Evolutionary conservation across 352 stramenopile species (phyloP), one percentile per base, ranked within the genome.

Genomic region (Poterioochromonas sp.): DNA sequence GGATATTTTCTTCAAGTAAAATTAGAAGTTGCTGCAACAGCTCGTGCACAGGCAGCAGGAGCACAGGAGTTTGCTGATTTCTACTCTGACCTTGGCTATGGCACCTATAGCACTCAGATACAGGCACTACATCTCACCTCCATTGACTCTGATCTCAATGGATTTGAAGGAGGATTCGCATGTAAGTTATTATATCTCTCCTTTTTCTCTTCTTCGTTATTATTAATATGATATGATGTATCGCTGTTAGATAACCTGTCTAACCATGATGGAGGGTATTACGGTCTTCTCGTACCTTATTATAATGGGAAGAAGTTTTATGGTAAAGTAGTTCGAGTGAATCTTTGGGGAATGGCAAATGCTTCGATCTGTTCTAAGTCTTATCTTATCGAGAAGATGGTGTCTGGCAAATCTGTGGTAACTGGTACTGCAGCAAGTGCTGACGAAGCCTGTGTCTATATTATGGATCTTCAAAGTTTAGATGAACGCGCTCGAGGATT

Each of bases 111-210:
- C 22, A 26, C 37, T 35, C 65, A 74, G 40, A 51, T 74, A 15
- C 43, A 35, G 5, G 22, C 41, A 54, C 29, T 74, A 26, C 12
- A 54, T 39, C 29, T 74, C 0, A 15, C 65, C 37, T 26, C 39
- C 65, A 58, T 74, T 8, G 65, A 74, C 40, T 37, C 39, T 20
- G 65, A 74, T 35, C 32, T 74, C 3, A 8, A 37, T 22, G 65
- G 65, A 53, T 74, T 74, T 39, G 65, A 74, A 74, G 65, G 65
- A 22, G 65, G 65, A 3, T 74, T 74, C 32, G 12, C 62, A 71
- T 40, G 62, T 71, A 37, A 68, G 58, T 68, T 11, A 40, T 18
- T 39, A 15, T 40, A 29, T 39, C 58, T 68, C 26, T 26, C 29
- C 26, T 68, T 18, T 18, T 35, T 40, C 26, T 29, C 12, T 26